A percentile compares a stretch with the other conserved stretches of the same genome.
Evolutionary conservation across 2,329 filamentous ascomycete genomes (phyloP).

Genomic region (Phaeosphaeria sp.): DNA sequence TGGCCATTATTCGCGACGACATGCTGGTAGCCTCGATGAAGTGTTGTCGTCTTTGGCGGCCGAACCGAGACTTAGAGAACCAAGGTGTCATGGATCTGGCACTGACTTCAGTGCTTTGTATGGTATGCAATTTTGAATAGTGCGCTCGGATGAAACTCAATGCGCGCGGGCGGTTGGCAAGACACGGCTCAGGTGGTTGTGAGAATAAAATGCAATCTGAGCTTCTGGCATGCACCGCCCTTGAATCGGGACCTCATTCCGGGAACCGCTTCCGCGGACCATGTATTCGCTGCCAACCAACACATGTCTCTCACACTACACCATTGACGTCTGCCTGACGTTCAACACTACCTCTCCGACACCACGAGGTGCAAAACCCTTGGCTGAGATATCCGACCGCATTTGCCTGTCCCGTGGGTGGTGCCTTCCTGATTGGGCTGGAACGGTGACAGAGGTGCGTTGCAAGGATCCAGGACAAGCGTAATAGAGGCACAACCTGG

Average conservation of each 20-base stretch:
- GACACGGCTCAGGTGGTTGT: conserved; percentile 16
- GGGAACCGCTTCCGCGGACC: background rate
- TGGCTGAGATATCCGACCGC: background rate
- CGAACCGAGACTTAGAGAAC: background rate
- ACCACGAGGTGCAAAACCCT: background rate
- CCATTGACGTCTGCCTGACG: background rate
- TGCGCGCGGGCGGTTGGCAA: conserved; percentile 11
- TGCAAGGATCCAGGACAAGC: background rate
- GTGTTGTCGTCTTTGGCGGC: background rate
- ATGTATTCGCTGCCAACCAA: background rate
- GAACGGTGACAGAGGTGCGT: background rate
- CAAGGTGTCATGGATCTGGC: background rate
- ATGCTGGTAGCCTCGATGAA: background rate
- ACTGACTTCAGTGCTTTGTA: background rate
- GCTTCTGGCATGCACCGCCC: conserved; percentile 11
- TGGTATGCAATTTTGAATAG: conserved; percentile 23
- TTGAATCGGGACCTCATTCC: conserved; percentile 5
- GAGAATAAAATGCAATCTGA: conserved; percentile 13
- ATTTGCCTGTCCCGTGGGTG: background rate
- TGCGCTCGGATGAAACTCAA: conserved; percentile 3
- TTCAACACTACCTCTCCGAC: conserved; percentile 2
- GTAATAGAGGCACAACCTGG: background rate
- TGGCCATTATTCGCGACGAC: background rate
- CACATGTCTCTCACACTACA: background rate
- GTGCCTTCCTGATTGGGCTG: conserved; percentile 1